Evolutionary conservation across 169 alveolate species (phyloP).

Genomic region (Plasmodium blacklocki): DNA sequence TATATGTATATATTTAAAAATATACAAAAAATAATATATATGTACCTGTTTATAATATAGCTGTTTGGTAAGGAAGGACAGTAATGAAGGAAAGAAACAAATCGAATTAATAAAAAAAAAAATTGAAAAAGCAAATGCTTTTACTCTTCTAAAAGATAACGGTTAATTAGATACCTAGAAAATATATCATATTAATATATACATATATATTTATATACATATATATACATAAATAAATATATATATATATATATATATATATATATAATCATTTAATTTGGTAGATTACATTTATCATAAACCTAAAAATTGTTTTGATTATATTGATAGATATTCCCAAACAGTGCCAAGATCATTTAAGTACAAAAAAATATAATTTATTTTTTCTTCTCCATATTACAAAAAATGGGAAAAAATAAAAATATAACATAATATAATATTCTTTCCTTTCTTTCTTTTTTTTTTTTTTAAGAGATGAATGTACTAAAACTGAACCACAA

Average conservation of each 20-base stretch:
- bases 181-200: not conserved
- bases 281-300: conserved; percentile 49
- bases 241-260: not conserved
- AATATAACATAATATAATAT: not conserved
- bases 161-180: conserved; percentile 9
- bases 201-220: too few relatives aligned
- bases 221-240: too few relatives aligned
- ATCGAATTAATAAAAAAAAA: conserved; percentile 48
- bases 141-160: conserved; percentile 36
- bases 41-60: not conserved
- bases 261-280: not conserved
- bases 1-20: not conserved
- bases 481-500: conserved; percentile 72
- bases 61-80: conserved; percentile 32
- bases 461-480: conserved; percentile 56
- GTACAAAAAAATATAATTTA: conserved; percentile 20
- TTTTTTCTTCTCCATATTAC: not conserved
- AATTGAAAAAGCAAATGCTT: conserved; percentile 58
- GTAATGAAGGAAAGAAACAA: conserved; percentile 67
- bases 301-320: conserved; percentile 63
- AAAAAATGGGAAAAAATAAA: not conserved
- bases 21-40: conserved; percentile 1
- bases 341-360: conserved; percentile 58
- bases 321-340: conserved; percentile 58
- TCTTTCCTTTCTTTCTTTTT: not conserved